Conservation (phyloP, 2,329 filamentous ascomycete species). For the Epichloe bromicola region DNA sequence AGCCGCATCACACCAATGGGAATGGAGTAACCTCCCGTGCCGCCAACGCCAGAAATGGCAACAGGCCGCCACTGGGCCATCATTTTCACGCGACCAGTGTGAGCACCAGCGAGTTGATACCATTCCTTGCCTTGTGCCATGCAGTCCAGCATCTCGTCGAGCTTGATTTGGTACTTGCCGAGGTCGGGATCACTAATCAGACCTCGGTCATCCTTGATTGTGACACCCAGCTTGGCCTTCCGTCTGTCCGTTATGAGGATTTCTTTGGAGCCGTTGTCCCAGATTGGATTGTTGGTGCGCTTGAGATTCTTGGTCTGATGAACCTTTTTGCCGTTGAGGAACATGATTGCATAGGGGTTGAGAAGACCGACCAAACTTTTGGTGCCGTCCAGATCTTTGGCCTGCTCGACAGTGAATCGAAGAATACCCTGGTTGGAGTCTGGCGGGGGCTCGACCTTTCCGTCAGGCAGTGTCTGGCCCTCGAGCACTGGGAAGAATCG, state of each 20-base stretch:
- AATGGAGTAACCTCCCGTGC: slow-evolving; percentile 79
- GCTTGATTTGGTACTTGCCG: slow-evolving; percentile 87
- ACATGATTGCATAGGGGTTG: slow-evolving; percentile 77
- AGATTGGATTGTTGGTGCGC: slow-evolving; percentile 94
- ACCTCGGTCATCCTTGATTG: slow-evolving; percentile 92
- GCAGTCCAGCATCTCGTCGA: slow-evolving; percentile 83
- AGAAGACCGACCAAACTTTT: slow-evolving; percentile 87
- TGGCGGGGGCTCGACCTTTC: slow-evolving; percentile 65
- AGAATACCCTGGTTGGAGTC: slow-evolving; percentile 90
- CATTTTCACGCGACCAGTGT: slow-evolving; percentile 80
- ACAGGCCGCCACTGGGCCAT: slow-evolving; percentile 93
- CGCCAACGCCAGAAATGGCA: slow-evolving; percentile 64
- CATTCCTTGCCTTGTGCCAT: slow-evolving; percentile 91
- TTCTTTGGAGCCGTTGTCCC: slow-evolving; percentile 85
- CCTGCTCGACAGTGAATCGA: slow-evolving; percentile 86
- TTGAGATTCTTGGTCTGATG: slow-evolving; percentile 87
- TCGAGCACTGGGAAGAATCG: slow-evolving; percentile 92
- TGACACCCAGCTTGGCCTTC: slow-evolving; percentile 76
- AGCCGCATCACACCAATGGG: slow-evolving; percentile 92
- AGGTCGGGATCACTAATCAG: slow-evolving; percentile 70
- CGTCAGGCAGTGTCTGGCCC: slow-evolving; percentile 57
- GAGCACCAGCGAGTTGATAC: slow-evolving; percentile 76
- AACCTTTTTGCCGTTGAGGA: slow-evolving; percentile 86
- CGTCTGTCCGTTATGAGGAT: slow-evolving; percentile 90
- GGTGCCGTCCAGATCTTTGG: slow-evolving; percentile 84